These are phyloP conservation scores for Asterochloris sp. DNA, from an alignment of 139 green algal genomes.

Conservation along the genomic window DNA sequence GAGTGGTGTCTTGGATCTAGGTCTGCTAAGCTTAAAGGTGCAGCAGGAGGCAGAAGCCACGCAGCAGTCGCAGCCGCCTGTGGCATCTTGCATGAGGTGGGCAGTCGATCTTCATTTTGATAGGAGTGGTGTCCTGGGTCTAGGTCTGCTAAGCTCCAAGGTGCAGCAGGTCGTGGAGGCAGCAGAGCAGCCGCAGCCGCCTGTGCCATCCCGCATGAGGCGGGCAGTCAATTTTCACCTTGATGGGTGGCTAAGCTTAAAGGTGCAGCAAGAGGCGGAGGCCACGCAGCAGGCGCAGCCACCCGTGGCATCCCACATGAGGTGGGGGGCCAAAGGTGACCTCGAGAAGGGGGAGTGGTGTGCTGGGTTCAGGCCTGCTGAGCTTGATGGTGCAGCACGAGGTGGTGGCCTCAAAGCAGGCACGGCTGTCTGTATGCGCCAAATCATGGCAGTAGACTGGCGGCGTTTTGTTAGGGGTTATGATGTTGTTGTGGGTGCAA, in stretches of 20 bases:
- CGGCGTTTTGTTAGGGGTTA: too few relatives aligned
- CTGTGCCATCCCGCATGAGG: background rate
- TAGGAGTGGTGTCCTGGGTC: background rate
- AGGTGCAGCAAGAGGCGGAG: too few relatives aligned
- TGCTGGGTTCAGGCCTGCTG: too few relatives aligned
- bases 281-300: too few relatives aligned
- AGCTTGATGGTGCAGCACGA: conserved; percentile 43
- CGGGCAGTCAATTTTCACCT: too few relatives aligned
- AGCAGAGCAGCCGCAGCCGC: background rate
- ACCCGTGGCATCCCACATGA: too few relatives aligned
- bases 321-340: too few relatives aligned
- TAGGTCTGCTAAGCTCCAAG: background rate
- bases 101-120: background rate
- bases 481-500: too few relatives aligned
- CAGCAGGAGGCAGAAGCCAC: conserved; percentile 53
- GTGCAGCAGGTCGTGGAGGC: conserved; percentile 51
- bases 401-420: conserved; percentile 19
- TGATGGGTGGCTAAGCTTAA: too few relatives aligned
- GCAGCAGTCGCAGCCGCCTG: background rate
- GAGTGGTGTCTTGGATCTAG: background rate
- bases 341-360: too few relatives aligned
- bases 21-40: conserved; percentile 23
- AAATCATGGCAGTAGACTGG: too few relatives aligned
- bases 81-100: conserved; percentile 21
- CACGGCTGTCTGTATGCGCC: background rate